Evolutionary conservation across 176 grass and related monocot species (phyloP).

Genomic region (Cenchrus purpureus): DNA sequence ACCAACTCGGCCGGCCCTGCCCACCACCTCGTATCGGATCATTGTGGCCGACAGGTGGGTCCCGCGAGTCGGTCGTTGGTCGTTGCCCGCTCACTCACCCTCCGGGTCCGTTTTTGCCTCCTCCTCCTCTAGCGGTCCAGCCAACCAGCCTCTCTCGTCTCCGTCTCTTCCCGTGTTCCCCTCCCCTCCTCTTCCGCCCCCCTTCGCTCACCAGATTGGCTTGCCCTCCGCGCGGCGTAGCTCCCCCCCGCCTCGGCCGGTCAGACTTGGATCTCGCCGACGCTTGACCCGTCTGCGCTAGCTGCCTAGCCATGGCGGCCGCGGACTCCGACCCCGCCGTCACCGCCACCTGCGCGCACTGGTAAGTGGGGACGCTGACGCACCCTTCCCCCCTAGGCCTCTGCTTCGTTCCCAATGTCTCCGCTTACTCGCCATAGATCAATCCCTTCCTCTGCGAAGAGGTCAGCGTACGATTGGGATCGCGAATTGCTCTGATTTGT

Average conservation of each 20-base stretch:
- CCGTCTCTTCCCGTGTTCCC: not conserved
- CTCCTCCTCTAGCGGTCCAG: too few species aligned
- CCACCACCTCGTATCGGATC: not conserved
- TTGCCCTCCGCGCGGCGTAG: not conserved
- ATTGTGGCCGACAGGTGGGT: not conserved
- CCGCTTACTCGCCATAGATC: not conserved
- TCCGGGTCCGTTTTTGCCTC: not conserved
- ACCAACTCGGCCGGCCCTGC: not conserved
- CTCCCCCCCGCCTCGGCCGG: not conserved
- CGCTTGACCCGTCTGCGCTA: not conserved
- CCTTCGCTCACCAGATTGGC: not conserved
- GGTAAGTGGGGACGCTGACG: constrained; percentile 35
- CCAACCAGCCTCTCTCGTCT: too few species aligned
- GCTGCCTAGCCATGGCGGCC: constrained; percentile 21
- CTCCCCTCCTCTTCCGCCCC: not conserved
- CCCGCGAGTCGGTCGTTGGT: not conserved
- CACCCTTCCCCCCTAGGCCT: not conserved
- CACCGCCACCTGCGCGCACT: constrained; percentile 66
- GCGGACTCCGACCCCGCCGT: constrained; percentile 25
- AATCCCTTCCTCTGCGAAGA: not conserved
- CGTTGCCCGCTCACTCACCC: not conserved
- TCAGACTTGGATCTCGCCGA: constrained; percentile 31
- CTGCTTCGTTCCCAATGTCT: not conserved
- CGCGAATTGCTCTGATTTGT: not conserved
- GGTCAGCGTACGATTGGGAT: not conserved